Evolutionary conservation across 2,329 filamentous ascomycete genomes (phyloP), one percentile per base, ranked within the genome.

Genomic region (Sarocladium oryzae): DNA sequence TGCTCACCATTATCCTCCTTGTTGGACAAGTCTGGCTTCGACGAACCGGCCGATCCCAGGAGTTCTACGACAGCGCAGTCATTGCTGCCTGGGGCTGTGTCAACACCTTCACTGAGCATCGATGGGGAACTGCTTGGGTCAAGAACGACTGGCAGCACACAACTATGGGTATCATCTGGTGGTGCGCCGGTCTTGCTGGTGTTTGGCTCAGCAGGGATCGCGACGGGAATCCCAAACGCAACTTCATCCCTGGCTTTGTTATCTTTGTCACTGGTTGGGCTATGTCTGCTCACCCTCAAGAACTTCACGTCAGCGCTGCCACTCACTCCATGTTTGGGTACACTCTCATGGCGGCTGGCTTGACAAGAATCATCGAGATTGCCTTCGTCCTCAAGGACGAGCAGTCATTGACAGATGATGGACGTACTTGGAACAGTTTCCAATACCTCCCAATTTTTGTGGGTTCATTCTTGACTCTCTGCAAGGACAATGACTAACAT

Each of bases 81-180:
- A 97, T 99, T 63, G 88, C 91, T 1, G 84, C 86, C 1, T 99
- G 93, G 93, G 93, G 92, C 30, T 95, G 89, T 64, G 85, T 99
- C 69, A 99, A 97, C 69, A 97, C 93, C 8, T 97, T 99, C 60
- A 99, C 93, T 16, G 93, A 97, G 69, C 93, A 99, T 65, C 82
- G 87, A 50, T 99, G 93, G 93, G 93, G 93, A 51, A 77, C 77
- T 1, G 78, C 81, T 0, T 99, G 93, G 93, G 89, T 87, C 50
- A 83, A 81, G 68, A 97, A 96, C 63, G 93, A 99, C 67, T 82
- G 96, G 71, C 92, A 99, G 67, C 93, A 99, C 68, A 99, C 93
- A 0, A 89, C 88, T n/a, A 97, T 99, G 92, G 93, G 93, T n/a
- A 82, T 99, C 55, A 84, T 99, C 49, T 99, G 93, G 93, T 99